Conservation (phyloP, 768 basidiomycete species). For the Leucocoprinus leucothites region DNA sequence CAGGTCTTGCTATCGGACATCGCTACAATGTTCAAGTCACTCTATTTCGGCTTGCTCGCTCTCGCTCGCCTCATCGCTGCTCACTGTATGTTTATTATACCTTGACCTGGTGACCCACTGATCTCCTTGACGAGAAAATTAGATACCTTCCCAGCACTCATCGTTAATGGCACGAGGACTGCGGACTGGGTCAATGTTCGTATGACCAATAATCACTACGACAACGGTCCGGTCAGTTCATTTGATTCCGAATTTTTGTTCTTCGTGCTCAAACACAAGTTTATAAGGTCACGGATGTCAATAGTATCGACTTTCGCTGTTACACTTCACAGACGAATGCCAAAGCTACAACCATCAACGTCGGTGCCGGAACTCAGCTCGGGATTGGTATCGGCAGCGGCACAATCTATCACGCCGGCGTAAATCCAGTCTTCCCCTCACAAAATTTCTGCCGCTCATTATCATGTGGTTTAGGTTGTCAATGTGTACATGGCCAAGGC, state of each 20-base stretch:
- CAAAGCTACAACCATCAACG: slow-evolving; percentile 32
- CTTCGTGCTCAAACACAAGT: background rate
- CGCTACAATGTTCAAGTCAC: background rate
- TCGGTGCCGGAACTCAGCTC: slow-evolving; percentile 41
- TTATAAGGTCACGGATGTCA: slow-evolving; percentile 44
- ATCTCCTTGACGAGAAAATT: background rate
- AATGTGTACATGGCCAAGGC: slow-evolving; percentile 48
- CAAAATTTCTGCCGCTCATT: no score
- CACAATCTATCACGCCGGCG: slow-evolving; percentile 47
- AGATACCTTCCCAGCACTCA: slow-evolving; percentile 42
- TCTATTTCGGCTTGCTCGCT: slow-evolving; percentile 14
- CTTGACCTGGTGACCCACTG: slow-evolving; percentile 17
- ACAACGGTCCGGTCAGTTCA: slow-evolving; percentile 29
- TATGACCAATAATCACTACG: slow-evolving; percentile 44
- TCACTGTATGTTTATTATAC: slow-evolving; percentile 22
- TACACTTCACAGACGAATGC: slow-evolving; percentile 38
- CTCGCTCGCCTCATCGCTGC: slow-evolving; percentile 21
- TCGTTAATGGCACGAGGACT: slow-evolving; percentile 36
- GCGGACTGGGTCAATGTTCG: slow-evolving; percentile 41
- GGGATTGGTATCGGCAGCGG: slow-evolving; percentile 41
- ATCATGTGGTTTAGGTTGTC: slow-evolving; percentile 18
- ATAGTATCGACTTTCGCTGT: slow-evolving; percentile 43
- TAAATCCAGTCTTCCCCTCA: no score
- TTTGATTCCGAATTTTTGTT: background rate
- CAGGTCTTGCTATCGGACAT: no score